Evolutionary conservation across 2,329 filamentous ascomycete species (phyloP), one percentile per base, ranked within the genome.

Genomic region (Hypoxylon sp.): DNA sequence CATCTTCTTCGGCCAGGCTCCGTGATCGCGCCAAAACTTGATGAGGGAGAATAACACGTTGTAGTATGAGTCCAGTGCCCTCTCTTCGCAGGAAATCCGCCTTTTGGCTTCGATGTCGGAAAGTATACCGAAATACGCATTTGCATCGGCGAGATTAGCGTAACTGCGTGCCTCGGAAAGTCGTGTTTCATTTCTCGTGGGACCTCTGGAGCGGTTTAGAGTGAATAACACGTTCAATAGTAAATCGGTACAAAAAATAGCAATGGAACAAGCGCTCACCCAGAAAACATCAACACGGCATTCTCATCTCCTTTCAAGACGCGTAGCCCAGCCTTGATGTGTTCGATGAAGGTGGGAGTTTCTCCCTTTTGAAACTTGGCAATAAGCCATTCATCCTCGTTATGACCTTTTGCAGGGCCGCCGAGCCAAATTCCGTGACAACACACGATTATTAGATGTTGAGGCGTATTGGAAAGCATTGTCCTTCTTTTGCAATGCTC

Each of bases 21-120:
- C 55, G 55, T 73, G 72, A 51, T 80, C 82, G 2, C 77, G 74
- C 57, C 87, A 76, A 63, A 82, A 84, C 25, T 72, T 66, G 11
- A 76, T 62, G 2, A 96, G 75, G 8, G 87, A 88, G 67, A 92
- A 91, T 11, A 96, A 72, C 4, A 96, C 73, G 67, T 96, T 96
- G 67, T 91, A 87, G 65, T 90, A 93, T 1, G 88, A 93, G 70
- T 97, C 92, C 1, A 93, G 84, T 0, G 92, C 90, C 45, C 81
- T 78, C 6, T 86, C 80, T 66, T 96, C 91, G 2, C 83, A 65
- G 0, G 82, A 66, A 12, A 90, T 73, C 16, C 75, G 75, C 13
- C 49, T 11, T 1, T 15, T n/a, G 1, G 45, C 30, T 2, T 55
- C 32, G 2, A 35, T 34, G 9, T 57, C 34, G 1, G 66, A 46